Evolutionary conservation across 129 eudicot genomes (phyloP).

Genomic region (Deinandra increscens): DNA sequence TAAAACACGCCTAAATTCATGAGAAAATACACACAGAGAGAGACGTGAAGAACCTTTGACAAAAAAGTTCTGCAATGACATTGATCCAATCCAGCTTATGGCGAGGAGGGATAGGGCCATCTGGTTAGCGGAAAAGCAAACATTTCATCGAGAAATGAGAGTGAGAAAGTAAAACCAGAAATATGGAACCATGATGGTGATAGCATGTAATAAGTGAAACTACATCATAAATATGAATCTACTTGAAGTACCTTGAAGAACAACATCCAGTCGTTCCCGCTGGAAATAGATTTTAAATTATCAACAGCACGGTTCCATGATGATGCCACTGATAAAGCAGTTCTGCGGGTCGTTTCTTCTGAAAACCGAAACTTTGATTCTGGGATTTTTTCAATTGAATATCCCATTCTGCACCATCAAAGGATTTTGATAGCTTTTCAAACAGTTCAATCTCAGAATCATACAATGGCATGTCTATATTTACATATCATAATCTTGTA

Average conservation of each 20-base stretch:
- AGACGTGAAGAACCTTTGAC: conserved; percentile 21
- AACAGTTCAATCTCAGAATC: background rate
- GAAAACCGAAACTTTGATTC: conserved; percentile 63
- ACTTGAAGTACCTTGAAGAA: conserved; percentile 53
- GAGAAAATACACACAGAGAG: background rate
- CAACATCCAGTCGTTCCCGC: conserved; percentile 56
- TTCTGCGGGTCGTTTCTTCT: conserved; percentile 54
- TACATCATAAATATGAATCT: background rate
- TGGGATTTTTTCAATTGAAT: conserved; percentile 58
- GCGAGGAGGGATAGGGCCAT: conserved; percentile 27
- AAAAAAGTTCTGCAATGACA: conserved; percentile 38
- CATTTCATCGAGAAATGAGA: background rate
- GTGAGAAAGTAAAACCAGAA: background rate
- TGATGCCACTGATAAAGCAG: conserved; percentile 54
- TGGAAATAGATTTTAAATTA: conserved; percentile 56
- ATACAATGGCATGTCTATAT: background rate
- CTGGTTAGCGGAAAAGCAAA: conserved; percentile 12
- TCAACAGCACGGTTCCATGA: conserved; percentile 57
- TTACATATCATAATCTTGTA: background rate
- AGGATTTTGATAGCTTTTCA: background rate
- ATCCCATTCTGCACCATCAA: conserved; percentile 55
- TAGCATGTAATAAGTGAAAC: background rate
- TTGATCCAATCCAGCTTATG: conserved; percentile 38
- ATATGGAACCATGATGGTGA: background rate
- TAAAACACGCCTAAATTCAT: conserved; percentile 2